Evolutionary conservation across 352 stramenopile species (phyloP), one percentile per base, ranked within the genome.

Genomic region (Phytophthora colocasiae): DNA sequence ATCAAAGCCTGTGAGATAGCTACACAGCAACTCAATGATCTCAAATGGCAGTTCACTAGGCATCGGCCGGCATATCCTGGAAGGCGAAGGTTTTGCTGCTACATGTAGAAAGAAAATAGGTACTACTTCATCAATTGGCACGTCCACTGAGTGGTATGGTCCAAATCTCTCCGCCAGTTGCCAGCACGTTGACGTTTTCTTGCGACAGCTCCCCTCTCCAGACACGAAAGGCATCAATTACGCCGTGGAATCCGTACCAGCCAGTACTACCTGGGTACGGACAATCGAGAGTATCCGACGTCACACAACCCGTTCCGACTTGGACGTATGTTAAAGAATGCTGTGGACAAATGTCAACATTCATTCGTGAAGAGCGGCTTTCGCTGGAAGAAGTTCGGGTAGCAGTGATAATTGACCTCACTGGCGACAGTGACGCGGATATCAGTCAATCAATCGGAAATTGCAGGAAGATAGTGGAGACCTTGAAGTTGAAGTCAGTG

Each of bases 221-320:
- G 19, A 74, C 19, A 14, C 69, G 68, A 26, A 80, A 75, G 17
- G 63, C 64, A 19, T 83, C 65, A 12, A 83, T 36, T 3, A 79
- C 9, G 6, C 75, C 75, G 22, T 76, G 41, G 26, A 79, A 81
- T 7, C 48, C 63, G 46, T 70, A 74, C 71, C 72, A 81, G 1
- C 62, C 55, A 24, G 36, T 22, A 17, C 29, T 19, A 7, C 36
- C 43, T 57, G 36, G 44, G 1, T 9, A 29, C 27, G 39, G 52
- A 55, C 14, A 48, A 17, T 69, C 22, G 24, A 55, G 14, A 3
- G 14, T 54, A 15, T 51, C 58, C n/a, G 31, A 55, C 9, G 40
- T 63, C 9, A 71, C 50, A 29, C 56, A 73, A 2, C 75, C 71
- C 0, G 72, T 68, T 17, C 72, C 72, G 0, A 77, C 24, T 56